Conservation (phyloP, 2,329 filamentous ascomycete species). For the Diaporthe ilicicola region DNA sequence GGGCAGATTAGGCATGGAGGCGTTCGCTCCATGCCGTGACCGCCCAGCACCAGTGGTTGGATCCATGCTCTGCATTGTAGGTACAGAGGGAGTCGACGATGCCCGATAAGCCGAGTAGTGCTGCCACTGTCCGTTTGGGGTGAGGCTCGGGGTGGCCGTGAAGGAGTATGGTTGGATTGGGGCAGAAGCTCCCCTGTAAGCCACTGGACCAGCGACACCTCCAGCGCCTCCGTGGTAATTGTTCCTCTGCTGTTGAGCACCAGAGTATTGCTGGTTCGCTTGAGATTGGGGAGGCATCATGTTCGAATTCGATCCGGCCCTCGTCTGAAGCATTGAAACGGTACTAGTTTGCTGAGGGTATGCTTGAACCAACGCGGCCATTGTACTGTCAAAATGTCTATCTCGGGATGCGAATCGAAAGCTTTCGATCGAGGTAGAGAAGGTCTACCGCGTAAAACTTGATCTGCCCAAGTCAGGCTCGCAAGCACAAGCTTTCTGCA, state of each 20-base stretch:
- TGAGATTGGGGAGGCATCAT: conserved; percentile 65
- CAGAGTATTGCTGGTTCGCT: conserved; percentile 59
- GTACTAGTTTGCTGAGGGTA: conserved; percentile 79
- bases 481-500: conserved; percentile 6
- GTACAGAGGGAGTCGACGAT: conserved; percentile 53
- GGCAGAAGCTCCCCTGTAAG: conserved; percentile 63
- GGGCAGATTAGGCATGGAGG: conserved; percentile 51
- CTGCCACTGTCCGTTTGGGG: conserved; percentile 62
- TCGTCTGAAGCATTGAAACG: conserved; percentile 78
- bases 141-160: conserved; percentile 73
- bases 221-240: conserved; percentile 60
- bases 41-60: conserved; percentile 40
- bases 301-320: conserved; percentile 70
- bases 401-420: conserved; percentile 35
- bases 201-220: conserved; percentile 51
- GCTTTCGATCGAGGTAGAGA: conserved; percentile 32
- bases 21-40: conserved; percentile 46
- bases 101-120: conserved; percentile 58
- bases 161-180: conserved; percentile 82
- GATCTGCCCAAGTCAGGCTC: neutral
- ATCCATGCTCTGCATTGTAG: conserved; percentile 50
- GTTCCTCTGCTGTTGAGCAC: conserved; percentile 55
- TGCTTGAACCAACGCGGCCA: conserved; percentile 87
- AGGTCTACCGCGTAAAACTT: conserved; percentile 1
- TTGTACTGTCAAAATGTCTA: conserved; percentile 53